Evolutionary conservation across 2,329 filamentous ascomycete genomes (phyloP), one percentile per base, ranked within the genome.

Genomic region (Anisogramma anomala): DNA sequence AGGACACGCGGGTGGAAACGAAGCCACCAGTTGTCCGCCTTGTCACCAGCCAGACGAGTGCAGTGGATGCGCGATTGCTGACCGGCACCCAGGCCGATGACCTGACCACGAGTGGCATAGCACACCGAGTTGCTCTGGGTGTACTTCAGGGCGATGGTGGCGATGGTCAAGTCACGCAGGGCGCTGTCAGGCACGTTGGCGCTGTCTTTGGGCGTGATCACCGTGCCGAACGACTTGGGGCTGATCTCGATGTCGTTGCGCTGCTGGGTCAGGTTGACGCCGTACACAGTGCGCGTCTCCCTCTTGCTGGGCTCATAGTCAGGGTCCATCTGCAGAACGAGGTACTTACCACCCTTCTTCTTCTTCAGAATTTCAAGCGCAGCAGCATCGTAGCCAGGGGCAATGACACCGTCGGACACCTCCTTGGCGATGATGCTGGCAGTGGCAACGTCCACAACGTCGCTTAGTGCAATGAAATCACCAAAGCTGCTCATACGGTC

Each of bases 1-100:
- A 96, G 73, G 10, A 91, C 84, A 39, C 85, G 82, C 53, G 85
- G 81, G 69, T 95, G 84, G 78, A 96, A 96, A 56, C 91, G 84
- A 72, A 98, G 83, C 91, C 89, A 98, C 89, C 89, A 96, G 72
- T 94, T 95, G 65, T 98, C 91, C 36, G 88, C 86, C 73, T 98
- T 98, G 71, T 96, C 89, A 46, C 91, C 91, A 9, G 91, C 91
- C 38, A 98, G 77, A 51, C 91, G 82, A 31, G 91, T 98, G 77
- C 91, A 98, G 74, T 98, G 91, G 54, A 98, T 98, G 53, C 91
- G 83, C 48, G 85, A 94, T 68, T 98, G 91, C 65, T 98, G 91
- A 46, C 91, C 91, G 41, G 91, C 91, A 50, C 91, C 91, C 42
- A 98, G 79, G 50, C 91, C 91, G 53, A 98, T 74, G 54, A 96